These are phyloP conservation scores for Rhodotorula paludigena DNA, from an alignment of 768 basidiomycete species.

Conservation along the genomic window DNA sequence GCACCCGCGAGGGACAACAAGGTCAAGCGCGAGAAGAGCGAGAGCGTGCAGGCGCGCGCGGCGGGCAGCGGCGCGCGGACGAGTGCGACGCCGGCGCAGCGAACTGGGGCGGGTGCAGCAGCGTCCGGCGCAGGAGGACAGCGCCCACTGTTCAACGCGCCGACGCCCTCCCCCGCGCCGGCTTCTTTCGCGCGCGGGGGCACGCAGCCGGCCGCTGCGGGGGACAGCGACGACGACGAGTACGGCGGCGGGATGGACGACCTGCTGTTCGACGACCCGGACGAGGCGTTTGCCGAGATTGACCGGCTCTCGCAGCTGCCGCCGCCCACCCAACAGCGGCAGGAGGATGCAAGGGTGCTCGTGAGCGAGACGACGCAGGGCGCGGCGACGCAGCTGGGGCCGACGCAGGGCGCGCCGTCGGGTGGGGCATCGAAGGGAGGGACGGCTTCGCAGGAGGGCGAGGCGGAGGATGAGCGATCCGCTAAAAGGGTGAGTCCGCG, in stretches of 20 bases:
- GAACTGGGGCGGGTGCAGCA: not conserved
- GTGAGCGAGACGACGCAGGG: constrained; percentile 2
- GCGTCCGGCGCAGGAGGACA: not conserved
- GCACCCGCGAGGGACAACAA: not conserved
- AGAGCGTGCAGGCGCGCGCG: not conserved
- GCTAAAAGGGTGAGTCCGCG: constrained; percentile 12
- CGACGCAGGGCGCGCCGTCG: constrained; percentile 3
- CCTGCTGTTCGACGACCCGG: constrained; percentile 7
- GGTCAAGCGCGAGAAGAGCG: constrained; percentile 28
- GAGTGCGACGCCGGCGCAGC: not conserved
- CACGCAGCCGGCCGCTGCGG: not conserved
- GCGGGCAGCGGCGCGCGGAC: not conserved
- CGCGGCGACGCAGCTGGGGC: constrained; percentile 10
- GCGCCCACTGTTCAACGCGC: constrained; percentile 22
- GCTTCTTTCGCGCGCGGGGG: not conserved
- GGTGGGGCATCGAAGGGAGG: not conserved
- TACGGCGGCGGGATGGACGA: constrained; percentile 13
- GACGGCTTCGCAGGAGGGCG: not conserved
- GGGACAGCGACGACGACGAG: constrained; percentile 16
- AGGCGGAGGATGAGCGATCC: not conserved
- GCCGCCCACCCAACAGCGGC: not conserved
- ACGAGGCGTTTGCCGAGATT: constrained; percentile 14
- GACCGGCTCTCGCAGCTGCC: constrained; percentile 26
- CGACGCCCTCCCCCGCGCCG: constrained; percentile 21
- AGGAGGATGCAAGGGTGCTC: not conserved